Evolutionary conservation across 2,329 filamentous ascomycete genomes (phyloP), one percentile per base, ranked within the genome.

Genomic region (Knoxdaviesia capensis): DNA sequence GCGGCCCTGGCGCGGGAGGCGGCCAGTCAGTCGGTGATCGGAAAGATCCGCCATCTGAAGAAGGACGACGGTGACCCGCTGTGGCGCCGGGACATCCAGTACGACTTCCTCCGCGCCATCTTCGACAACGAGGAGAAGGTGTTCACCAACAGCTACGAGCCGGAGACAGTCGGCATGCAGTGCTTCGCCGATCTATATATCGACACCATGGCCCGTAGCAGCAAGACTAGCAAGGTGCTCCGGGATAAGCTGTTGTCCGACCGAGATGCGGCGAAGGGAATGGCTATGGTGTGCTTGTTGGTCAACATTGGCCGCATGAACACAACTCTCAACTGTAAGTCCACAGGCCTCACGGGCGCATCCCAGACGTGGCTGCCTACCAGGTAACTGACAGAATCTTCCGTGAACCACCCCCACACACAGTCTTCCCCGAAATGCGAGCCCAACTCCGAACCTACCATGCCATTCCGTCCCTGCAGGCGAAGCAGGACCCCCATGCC

Each of bases 251-350:
- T 98, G 48, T 70, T 94, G 53, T 90, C 80, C 50, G 90, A 98
- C 57, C 78, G 84, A 53, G 79, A 85, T 48, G 87, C 87, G 28
- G 90, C 88, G 34, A 86, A 94, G 58, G 88, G 85, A 54, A 98
- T 98, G 90, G 90, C 90, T 42, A 98, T 98, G 90, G 88, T 98
- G 45, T 98, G 90, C 60, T 65, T 98, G 49, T 64, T 98, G 52
- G 90, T 98, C 57, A 98, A 98, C 54, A 83, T 98, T 48, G 90
- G 90, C 45, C 73, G 90, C 48, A 98, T 98, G 90, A 98, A 98
- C 60, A 98, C 90, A 2, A 98, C 90, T 0, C 67, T 98, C 39
- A 98, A 98, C 55, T 96, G 87, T 94, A 65, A 55, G 76, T 59
- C 43, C 6, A 7, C 6, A 41, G 44, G 44, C 34, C 39, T 43